Conservation (phyloP, 140 eudicot genomes). For the Flaveria floridana region DNA sequence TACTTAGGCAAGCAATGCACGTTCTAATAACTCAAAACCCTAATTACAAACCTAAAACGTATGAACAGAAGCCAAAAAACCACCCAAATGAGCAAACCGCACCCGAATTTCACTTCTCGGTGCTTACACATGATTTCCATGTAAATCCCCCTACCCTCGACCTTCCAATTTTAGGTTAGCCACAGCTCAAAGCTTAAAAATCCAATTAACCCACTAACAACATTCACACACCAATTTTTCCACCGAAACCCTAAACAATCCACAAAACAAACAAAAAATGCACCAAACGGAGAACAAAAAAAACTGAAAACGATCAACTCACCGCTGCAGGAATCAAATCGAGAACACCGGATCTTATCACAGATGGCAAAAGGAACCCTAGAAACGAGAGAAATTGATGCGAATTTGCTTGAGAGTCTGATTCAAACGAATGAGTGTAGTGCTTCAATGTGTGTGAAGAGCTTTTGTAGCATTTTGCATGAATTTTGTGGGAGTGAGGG, state of each 20-base stretch:
- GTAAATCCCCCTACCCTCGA: slow-evolving; percentile 9
- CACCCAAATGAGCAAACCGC: slow-evolving; percentile 22
- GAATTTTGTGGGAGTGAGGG: slow-evolving; percentile 14
- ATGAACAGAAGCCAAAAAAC: not conserved
- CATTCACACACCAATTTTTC: slow-evolving; percentile 14
- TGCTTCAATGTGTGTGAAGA: slow-evolving; percentile 19
- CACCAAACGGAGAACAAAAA: not conserved
- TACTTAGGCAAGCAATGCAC: not conserved
- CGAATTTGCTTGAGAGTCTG: slow-evolving; percentile 4
- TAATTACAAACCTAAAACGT: slow-evolving; percentile 23
- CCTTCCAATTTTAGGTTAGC: slow-evolving; percentile 20
- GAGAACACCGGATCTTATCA: slow-evolving; percentile 27
- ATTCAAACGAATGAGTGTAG: slow-evolving; percentile 1
- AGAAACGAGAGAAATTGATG: slow-evolving; percentile 21
- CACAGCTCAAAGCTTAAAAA: slow-evolving; percentile 25
- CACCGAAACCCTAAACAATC: slow-evolving; percentile 29
- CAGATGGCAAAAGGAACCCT: slow-evolving; percentile 29
- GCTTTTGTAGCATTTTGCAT: slow-evolving; percentile 21
- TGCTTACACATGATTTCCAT: slow-evolving; percentile 9
- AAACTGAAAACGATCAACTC: slow-evolving; percentile 17
- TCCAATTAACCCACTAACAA: not conserved
- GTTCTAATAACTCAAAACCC: slow-evolving; percentile 23
- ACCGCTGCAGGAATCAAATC: slow-evolving; percentile 27
- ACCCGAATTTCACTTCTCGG: not conserved
- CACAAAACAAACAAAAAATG: not conserved